Base-by-base conservation (phyloP, 495 filamentous ascomycete genomes). In the Extremus antarcticus region DNA sequence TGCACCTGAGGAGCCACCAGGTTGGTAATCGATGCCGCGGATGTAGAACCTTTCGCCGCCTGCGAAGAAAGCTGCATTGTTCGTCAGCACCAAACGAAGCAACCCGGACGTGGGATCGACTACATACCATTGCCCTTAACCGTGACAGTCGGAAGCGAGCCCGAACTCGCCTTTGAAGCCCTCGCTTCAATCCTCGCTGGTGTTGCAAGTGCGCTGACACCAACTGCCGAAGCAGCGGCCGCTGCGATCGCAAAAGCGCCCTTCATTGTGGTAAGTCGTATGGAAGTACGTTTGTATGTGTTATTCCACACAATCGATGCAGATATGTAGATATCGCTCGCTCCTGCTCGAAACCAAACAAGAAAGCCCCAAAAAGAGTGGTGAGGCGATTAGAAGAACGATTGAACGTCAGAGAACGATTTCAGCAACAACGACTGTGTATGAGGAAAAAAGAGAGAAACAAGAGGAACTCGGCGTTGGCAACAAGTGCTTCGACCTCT, bases 31-130 rank as follows among this genome's bases (percentile, higher is more conserved):
- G 59, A 97, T 83, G 66, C 91, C 91, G 43, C 89, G 86, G 50
- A 97, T 81, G 68, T 96, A 96, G 79, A 95, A 97, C 57, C 91
- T 84, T 11, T 81, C 69, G 57, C 78, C 69, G 54, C 87, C 89
- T 63, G 85, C 77, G 76, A 90, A 96, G 78, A 96, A 95, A 50
- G 91, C 89, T 45, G n/a, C n/a, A n/a, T n/a, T n/a, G n/a, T n/a
- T 71, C 59, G 72, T 62, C 20, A 16, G 24, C n/a, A 43, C 46
- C 13, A 22, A 16, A 43, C 16, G 23, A 25, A 29, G 10, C 41
- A 15, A 15, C n/a, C n/a, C n/a, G n/a, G n/a, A n/a, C n/a, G n/a
- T n/a, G 39, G 25, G 22, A 25, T 15, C 43, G 29, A 56, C 43
- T 25, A 51, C 65, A 17, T 54, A 74, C 71, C 74, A 65, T 76